Conservation (phyloP, 768 basidiomycete genomes). For the Sporobolomyces pararoseus region DNA sequence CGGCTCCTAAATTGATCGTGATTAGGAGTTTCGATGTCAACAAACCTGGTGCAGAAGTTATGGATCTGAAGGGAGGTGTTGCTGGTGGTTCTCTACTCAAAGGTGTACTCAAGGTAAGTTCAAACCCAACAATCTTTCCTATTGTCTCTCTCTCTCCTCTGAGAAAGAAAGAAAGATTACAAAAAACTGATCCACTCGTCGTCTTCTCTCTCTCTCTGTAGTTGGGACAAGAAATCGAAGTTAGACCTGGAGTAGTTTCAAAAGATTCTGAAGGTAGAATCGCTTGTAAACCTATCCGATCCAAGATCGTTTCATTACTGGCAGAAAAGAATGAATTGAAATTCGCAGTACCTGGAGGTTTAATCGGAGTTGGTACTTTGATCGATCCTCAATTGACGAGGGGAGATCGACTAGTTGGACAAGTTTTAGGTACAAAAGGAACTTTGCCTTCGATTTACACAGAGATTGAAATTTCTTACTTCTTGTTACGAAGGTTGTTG, state of each 20-base stretch:
- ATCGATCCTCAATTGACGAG: conserved; percentile 88
- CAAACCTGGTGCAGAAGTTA: conserved; percentile 94
- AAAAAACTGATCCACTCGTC: not conserved
- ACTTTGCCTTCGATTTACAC: conserved; percentile 91
- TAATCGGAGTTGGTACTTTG: conserved; percentile 94
- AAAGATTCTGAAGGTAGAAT: conserved; percentile 87
- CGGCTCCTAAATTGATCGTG: conserved; percentile 89
- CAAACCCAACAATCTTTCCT: not conserved
- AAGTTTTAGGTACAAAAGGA: conserved; percentile 90
- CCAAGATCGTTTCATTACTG: conserved; percentile 80
- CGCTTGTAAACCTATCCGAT: conserved; percentile 89
- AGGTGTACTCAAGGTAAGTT: conserved; percentile 67
- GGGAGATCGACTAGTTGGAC: conserved; percentile 93
- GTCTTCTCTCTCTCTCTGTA: too few relatives aligned
- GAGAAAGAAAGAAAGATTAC: not conserved
- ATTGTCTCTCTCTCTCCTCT: not conserved
- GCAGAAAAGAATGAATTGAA: conserved; percentile 91
- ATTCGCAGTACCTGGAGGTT: conserved; percentile 93
- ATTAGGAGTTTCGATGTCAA: conserved; percentile 99
- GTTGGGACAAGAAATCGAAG: conserved; percentile 90
- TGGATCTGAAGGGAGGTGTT: conserved; percentile 95
- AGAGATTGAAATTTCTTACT: conserved; percentile 86
- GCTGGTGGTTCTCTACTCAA: conserved; percentile 94
- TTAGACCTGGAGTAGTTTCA: conserved; percentile 92
- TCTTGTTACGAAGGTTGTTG: conserved; percentile 89